phyloP scores from a whole-genome alignment of 2,329 filamentous ascomycete genomes.

The Shiraia bambusicola region DNA sequence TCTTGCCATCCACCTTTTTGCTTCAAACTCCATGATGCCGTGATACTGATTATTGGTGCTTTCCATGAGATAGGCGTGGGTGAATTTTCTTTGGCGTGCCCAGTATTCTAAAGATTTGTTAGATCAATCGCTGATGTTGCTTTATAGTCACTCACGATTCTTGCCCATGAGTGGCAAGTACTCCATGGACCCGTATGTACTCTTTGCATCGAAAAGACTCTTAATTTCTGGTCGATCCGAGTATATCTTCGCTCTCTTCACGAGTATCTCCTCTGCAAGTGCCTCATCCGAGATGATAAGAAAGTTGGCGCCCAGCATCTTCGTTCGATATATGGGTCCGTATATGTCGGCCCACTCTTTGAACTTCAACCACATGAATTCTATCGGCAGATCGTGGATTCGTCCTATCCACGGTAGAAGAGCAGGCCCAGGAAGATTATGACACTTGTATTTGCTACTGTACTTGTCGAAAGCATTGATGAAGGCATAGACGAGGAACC shows the following conservation, averaged over 20 bases:
- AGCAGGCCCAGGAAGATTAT: slow-evolving; percentile 45
- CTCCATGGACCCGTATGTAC: slow-evolving; percentile 57
- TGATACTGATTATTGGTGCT: slow-evolving; percentile 49
- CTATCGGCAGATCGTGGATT: slow-evolving; percentile 40
- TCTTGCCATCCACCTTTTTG: slow-evolving; percentile 55
- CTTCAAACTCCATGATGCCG: slow-evolving; percentile 55
- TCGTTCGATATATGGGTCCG: slow-evolving; percentile 41
- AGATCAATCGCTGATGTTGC: slow-evolving; percentile 1
- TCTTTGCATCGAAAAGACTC: slow-evolving; percentile 58
- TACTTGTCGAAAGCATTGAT: slow-evolving; percentile 39
- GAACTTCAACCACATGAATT: slow-evolving; percentile 56
- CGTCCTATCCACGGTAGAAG: slow-evolving; percentile 42
- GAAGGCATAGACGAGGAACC: slow-evolving; percentile 41
- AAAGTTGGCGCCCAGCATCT: slow-evolving; percentile 47
- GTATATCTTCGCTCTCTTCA: slow-evolving; percentile 55
- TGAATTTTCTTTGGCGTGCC: slow-evolving; percentile 56
- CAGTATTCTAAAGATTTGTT: slow-evolving; percentile 50
- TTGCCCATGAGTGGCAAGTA: slow-evolving; percentile 59
- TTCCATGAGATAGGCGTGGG: slow-evolving; percentile 54
- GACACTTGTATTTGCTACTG: slow-evolving; percentile 40
- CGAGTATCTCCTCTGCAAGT: slow-evolving; percentile 55
- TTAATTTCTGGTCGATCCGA: slow-evolving; percentile 55
- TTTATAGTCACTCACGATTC: slow-evolving; percentile 49
- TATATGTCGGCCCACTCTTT: slow-evolving; percentile 41
- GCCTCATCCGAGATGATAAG: slow-evolving; percentile 56